Evolutionary conservation across 495 filamentous ascomycete species (phyloP).

Genomic region (Annulohypoxylon stygium): DNA sequence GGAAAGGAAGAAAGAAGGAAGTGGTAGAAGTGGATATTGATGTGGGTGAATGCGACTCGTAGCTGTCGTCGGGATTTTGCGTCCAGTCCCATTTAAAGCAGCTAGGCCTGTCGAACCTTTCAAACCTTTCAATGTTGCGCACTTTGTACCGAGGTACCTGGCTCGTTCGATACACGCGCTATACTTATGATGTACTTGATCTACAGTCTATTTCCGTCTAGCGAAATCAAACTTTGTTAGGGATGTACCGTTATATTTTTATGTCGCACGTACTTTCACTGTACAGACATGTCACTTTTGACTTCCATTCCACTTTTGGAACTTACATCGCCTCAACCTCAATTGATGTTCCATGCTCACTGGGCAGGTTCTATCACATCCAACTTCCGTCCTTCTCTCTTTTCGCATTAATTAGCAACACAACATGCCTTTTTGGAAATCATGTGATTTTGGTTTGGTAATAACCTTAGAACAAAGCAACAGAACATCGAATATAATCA

Average conservation of each 20-base stretch:
- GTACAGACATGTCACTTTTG: slow-evolving; percentile 4
- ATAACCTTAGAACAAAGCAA: slow-evolving; percentile 2
- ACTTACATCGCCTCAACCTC: slow-evolving; percentile 33
- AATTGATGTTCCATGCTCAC: slow-evolving; percentile 1
- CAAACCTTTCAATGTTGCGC: neutral
- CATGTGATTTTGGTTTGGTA: slow-evolving; percentile 28
- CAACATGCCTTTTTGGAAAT: slow-evolving; percentile 5
- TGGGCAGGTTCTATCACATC: slow-evolving; percentile 20
- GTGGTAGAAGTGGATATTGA: slow-evolving; percentile 24
- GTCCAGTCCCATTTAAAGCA: slow-evolving; percentile 33
- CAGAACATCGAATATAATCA: neutral
- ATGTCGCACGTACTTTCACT: slow-evolving; percentile 7
- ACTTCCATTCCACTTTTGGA: slow-evolving; percentile 25
- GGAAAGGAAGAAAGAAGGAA: slow-evolving; percentile 13
- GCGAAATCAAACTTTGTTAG: neutral
- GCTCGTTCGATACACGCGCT: slow-evolving; percentile 7
- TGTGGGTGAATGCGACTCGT: slow-evolving; percentile 40
- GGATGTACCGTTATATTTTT: slow-evolving; percentile 1
- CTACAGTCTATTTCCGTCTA: slow-evolving; percentile 5
- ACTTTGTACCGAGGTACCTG: slow-evolving; percentile 2
- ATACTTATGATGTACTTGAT: slow-evolving; percentile 4
- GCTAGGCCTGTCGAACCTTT: slow-evolving; percentile 6
- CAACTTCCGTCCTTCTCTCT: neutral
- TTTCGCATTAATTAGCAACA: slow-evolving; percentile 28
- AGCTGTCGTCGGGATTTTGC: slow-evolving; percentile 46